phyloP scores from a whole-genome alignment of 2,329 filamentous ascomycete genomes.

The Ceratocystis alfenasii region DNA sequence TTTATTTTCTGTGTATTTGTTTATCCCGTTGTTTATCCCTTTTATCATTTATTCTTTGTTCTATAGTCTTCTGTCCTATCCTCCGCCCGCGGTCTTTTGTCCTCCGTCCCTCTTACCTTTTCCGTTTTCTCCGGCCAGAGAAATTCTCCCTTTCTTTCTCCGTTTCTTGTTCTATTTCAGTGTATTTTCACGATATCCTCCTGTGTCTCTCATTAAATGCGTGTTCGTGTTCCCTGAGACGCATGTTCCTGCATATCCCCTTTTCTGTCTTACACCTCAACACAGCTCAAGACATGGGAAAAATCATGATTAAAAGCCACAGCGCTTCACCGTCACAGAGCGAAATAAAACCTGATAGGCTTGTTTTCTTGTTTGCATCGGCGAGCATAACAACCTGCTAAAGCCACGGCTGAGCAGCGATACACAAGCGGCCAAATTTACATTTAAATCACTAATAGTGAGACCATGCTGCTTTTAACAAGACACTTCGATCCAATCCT shows the following conservation, averaged over 20 bases:
- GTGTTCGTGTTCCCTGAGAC: slow-evolving; percentile 2
- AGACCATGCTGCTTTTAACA: neutral
- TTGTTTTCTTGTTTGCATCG: neutral
- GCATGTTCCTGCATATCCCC: slow-evolving; percentile 10
- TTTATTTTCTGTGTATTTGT: neutral
- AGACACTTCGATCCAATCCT: neutral
- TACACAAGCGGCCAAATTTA: neutral
- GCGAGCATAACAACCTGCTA: neutral
- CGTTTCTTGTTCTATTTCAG: neutral
- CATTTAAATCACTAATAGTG: neutral
- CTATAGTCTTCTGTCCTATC: neutral
- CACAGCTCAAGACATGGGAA: neutral
- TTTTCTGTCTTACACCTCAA: neutral
- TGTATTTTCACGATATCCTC: neutral
- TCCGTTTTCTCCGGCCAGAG: neutral
- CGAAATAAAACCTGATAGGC: neutral
- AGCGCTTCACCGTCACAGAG: neutral
- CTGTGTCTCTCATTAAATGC: neutral
- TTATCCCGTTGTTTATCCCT: neutral
- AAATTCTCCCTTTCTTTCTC: neutral
- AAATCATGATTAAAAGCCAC: neutral
- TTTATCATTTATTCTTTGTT: neutral
- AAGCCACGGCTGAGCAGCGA: neutral
- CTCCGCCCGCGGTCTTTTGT: neutral
- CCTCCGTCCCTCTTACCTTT: neutral